These are phyloP conservation scores for Phytophthora agathidicida DNA, from an alignment of 352 stramenopile genomes.

Conservation along the genomic window DNA sequence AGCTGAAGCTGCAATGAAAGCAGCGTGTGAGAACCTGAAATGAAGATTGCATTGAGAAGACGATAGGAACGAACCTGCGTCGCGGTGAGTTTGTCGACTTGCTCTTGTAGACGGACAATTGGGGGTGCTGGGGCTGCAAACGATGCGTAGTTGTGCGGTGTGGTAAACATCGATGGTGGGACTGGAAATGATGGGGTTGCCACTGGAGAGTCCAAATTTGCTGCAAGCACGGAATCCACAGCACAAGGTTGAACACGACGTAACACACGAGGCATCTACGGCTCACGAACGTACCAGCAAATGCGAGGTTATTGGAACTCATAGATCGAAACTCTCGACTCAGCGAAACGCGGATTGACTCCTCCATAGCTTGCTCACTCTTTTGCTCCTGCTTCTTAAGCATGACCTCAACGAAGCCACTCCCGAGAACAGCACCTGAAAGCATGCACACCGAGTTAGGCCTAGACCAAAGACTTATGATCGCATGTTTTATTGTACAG, in stretches of 20 bases:
- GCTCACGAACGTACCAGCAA: slow-evolving; percentile 15
- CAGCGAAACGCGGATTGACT: slow-evolving; percentile 58
- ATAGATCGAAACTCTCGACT: slow-evolving; percentile 54
- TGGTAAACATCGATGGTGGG: slow-evolving; percentile 21
- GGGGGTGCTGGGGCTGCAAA: slow-evolving; percentile 22
- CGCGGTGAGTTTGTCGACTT: slow-evolving; percentile 59
- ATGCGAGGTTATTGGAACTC: slow-evolving; percentile 49
- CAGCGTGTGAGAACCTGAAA: not conserved
- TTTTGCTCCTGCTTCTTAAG: slow-evolving; percentile 78
- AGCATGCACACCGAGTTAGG: slow-evolving; percentile 50
- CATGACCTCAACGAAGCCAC: slow-evolving; percentile 86
- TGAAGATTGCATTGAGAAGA: not conserved
- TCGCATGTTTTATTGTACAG: not conserved
- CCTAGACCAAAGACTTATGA: not conserved
- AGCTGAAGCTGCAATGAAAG: slow-evolving; percentile 41
- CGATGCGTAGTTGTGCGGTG: slow-evolving; percentile 25
- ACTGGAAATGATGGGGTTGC: slow-evolving; percentile 20
- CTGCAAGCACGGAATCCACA: slow-evolving; percentile 3
- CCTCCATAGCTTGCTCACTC: slow-evolving; percentile 47
- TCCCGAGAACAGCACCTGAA: slow-evolving; percentile 72
- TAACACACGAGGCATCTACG: not conserved
- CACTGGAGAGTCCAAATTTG: slow-evolving; percentile 31
- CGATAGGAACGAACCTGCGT: slow-evolving; percentile 48
- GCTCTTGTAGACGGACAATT: slow-evolving; percentile 46
- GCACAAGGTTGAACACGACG: not conserved